These are phyloP conservation scores for Tulasnella calospora DNA, from an alignment of 768 basidiomycete genomes.

Conservation along the genomic window DNA sequence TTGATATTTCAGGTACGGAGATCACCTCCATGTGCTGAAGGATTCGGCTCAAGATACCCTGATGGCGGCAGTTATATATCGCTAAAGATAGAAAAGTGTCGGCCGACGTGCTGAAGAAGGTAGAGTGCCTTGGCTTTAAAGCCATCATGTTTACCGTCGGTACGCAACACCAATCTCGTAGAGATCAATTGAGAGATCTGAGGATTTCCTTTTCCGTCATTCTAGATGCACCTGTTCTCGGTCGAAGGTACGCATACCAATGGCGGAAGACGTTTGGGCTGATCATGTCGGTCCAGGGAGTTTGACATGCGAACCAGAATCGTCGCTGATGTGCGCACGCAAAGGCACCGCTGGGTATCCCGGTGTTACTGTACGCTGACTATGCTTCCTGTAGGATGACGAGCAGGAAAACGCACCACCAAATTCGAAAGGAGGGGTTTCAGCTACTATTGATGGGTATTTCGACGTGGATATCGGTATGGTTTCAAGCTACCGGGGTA, in stretches of 20 bases:
- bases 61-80: constrained; percentile 61
- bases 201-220: background rate
- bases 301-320: constrained; percentile 42
- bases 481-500: background rate
- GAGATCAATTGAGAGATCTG: background rate
- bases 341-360: background rate
- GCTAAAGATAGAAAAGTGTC: constrained; percentile 62
- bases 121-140: constrained; percentile 71
- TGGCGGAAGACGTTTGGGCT: background rate
- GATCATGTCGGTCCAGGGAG: constrained; percentile 46
- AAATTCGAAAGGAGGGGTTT: constrained; percentile 20
- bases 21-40: background rate
- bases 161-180: background rate
- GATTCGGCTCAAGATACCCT: background rate
- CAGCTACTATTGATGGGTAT: constrained; percentile 19
- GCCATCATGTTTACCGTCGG: constrained; percentile 78
- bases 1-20: constrained; percentile 27
- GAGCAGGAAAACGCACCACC: background rate
- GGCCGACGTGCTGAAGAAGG: constrained; percentile 62
- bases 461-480: constrained; percentile 22
- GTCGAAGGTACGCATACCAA: constrained; percentile 43
- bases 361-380: background rate
- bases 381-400: background rate
- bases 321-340: background rate
- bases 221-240: constrained; percentile 71